phyloP scores from a whole-genome alignment of 805 yeast species.

The Komagataella phaffii region DNA sequence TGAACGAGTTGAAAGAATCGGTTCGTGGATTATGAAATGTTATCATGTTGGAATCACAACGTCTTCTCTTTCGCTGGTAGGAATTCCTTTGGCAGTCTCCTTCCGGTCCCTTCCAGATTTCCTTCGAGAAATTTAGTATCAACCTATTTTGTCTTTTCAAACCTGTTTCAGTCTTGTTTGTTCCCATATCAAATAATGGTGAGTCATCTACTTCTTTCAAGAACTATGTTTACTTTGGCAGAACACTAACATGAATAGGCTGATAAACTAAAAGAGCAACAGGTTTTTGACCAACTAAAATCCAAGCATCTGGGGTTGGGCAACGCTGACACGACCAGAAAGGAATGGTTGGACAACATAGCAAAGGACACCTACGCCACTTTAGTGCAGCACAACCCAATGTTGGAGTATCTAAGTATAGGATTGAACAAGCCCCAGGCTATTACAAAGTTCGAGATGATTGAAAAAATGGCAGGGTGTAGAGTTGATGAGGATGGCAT shows the following conservation, averaged over 20 bases:
- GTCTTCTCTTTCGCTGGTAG: not conserved
- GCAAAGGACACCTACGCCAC: constrained; percentile 56
- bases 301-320: constrained; percentile 67
- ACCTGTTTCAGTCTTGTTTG: not conserved
- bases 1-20: not conserved
- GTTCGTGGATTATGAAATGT: not conserved
- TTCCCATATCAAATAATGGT: not conserved
- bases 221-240: not conserved
- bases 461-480: constrained; percentile 26
- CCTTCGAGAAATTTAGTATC: not conserved
- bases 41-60: not conserved
- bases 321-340: constrained; percentile 50
- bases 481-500: not conserved
- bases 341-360: constrained; percentile 57
- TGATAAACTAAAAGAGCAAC: constrained; percentile 50
- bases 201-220: not conserved
- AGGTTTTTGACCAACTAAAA: constrained; percentile 39
- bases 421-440: constrained; percentile 32
- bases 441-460: constrained; percentile 16
- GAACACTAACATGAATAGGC: constrained; percentile 26
- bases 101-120: not conserved
- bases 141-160: not conserved
- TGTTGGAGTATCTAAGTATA: constrained; percentile 39
- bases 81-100: not conserved
- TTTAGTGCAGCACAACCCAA: constrained; percentile 42